A percentile compares a stretch with the other conserved stretches of the same genome.
Evolutionary conservation across 2,329 filamentous ascomycete genomes (phyloP).

Genomic region (Elsinoe arachidis): DNA sequence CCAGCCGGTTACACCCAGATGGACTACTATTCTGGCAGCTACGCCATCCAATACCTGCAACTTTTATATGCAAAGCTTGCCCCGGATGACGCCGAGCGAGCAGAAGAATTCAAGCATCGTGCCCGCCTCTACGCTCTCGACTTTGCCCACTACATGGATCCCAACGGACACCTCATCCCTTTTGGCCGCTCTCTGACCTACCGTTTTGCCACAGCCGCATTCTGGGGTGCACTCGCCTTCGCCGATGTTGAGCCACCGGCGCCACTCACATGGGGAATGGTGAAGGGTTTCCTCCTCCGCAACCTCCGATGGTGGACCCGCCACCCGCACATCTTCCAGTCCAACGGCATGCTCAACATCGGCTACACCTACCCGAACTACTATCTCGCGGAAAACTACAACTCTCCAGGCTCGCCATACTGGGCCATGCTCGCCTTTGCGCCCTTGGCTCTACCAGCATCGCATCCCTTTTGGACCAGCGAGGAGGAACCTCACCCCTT

Average conservation of each 20-base stretch:
- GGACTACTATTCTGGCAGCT: slow-evolving; percentile 77
- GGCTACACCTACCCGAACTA: slow-evolving; percentile 74
- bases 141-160: slow-evolving; percentile 67
- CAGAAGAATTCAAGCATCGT: slow-evolving; percentile 60
- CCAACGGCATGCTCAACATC: slow-evolving; percentile 64
- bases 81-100: slow-evolving; percentile 56
- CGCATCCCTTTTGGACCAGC: slow-evolving; percentile 67
- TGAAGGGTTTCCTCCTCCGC: slow-evolving; percentile 65
- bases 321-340: slow-evolving; percentile 64
- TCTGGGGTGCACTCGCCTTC: slow-evolving; percentile 71
- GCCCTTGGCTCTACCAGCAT: slow-evolving; percentile 58
- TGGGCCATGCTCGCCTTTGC: slow-evolving; percentile 76
- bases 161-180: slow-evolving; percentile 61
- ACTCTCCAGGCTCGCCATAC: slow-evolving; percentile 63
- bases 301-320: slow-evolving; percentile 74
- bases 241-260: slow-evolving; percentile 63
- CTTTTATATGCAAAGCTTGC: slow-evolving; percentile 67
- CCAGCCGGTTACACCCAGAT: slow-evolving; percentile 72
- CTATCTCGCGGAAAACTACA: slow-evolving; percentile 77
- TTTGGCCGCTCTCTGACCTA: slow-evolving; percentile 73
- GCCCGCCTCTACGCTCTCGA: slow-evolving; percentile 60
- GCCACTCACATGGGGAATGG: slow-evolving; percentile 68
- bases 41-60: slow-evolving; percentile 73
- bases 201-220: slow-evolving; percentile 77
- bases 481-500: slow-evolving; percentile 48